phyloP scores from a whole-genome alignment of 495 filamentous ascomycete species.

The Aspergillus hancockii region DNA sequence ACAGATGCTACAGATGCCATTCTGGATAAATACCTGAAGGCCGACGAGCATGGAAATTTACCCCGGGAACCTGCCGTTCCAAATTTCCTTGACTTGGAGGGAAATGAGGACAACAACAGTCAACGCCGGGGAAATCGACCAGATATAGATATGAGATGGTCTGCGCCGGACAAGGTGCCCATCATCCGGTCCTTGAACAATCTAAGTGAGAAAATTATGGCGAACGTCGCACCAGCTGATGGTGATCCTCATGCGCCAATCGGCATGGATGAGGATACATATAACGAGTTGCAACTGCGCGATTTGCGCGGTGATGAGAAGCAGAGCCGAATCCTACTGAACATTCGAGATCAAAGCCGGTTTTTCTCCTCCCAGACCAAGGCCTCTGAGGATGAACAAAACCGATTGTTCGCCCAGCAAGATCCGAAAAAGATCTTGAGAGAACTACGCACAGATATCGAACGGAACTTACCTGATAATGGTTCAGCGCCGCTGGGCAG shows the following conservation, averaged over 20 bases:
- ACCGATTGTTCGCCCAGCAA: constrained; percentile 60
- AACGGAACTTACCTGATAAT: constrained; percentile 47
- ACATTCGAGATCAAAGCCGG: constrained; percentile 78
- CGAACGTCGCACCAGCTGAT: constrained; percentile 77
- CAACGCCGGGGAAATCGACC: constrained; percentile 77
- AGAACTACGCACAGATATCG: constrained; percentile 63
- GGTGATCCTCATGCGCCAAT: constrained; percentile 60
- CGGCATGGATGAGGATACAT: constrained; percentile 75
- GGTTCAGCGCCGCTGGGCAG: constrained; percentile 53
- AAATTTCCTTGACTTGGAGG: constrained; percentile 86
- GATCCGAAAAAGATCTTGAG: constrained; percentile 66
- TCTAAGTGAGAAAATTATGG: constrained; percentile 87
- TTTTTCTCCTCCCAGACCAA: constrained; percentile 73
- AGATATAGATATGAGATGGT: constrained; percentile 84
- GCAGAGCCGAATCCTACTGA: constrained; percentile 75
- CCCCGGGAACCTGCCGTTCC: constrained; percentile 67
- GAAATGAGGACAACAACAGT: constrained; percentile 88
- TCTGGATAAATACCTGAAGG: constrained; percentile 80
- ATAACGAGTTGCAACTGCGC: constrained; percentile 70
- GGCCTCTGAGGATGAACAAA: constrained; percentile 53
- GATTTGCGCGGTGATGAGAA: constrained; percentile 77
- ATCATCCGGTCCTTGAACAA: constrained; percentile 85
- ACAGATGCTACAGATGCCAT: constrained; percentile 69
- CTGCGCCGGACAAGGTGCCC: constrained; percentile 63
- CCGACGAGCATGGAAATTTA: constrained; percentile 57